Base-by-base conservation (phyloP, 129 eudicot genomes). In the Tanacetum coccineum region DNA sequence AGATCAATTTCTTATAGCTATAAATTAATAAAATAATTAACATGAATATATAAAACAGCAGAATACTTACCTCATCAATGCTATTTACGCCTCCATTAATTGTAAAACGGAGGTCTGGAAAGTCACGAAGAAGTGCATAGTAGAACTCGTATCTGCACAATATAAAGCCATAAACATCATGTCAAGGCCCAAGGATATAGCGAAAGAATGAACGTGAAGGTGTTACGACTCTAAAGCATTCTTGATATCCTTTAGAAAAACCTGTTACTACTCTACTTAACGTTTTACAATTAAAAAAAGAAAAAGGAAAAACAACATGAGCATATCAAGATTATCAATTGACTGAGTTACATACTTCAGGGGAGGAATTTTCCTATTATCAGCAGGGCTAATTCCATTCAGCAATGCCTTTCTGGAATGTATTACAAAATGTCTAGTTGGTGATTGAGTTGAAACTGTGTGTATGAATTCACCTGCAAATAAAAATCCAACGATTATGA, bases 371-470 rank as follows among this genome's bases (percentile, higher is more conserved):
- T 70, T 81, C 67, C 98, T 82, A 71, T 93, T 88, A 62, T 86
- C 95, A 47, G 94, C 90, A 59, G 98, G 98, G 82, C 96, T 93
- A 66, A 93, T 84, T 80, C 98, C 98, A 75, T 93, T 89, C 67
- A 93, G 85, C 75, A 93, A 78, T 70, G 98, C 98, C 78, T 93
- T 89, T 59, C 96, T 81, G 55, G 96, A 86, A 77, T 89, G 96
- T 78, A 93, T 75, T 42, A 93, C 66, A 72, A 93, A 93, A 81
- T 93, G 98, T 77, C 84, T 88, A 46, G 95, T 82, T 79, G 98
- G 98, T 55, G 98, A 93, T 21, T 68, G 78, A 40, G 96, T 84
- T 71, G 98, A 93, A 54, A 93, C 98, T 81, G 75, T 77, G 62
- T 89, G 79, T 73, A 93, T 86, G 62, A 93, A 93, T 80, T 89